Conservation (phyloP, 148 eudicot genomes). For the Bassia scoparia region DNA sequence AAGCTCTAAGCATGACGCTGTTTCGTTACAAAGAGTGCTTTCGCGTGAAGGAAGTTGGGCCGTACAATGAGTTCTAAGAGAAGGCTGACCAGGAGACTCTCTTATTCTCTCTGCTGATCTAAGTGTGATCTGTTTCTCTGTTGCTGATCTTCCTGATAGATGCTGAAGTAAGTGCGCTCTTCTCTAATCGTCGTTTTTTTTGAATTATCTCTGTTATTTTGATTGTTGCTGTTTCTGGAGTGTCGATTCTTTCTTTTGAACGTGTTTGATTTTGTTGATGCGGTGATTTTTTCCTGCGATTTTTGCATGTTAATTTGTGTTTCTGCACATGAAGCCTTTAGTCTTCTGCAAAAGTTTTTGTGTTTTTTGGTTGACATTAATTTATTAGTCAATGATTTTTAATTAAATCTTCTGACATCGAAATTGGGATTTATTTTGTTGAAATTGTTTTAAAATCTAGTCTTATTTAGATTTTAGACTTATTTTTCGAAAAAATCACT, state of each 20-base stretch:
- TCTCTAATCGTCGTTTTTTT: neutral
- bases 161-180: conserved; percentile 32
- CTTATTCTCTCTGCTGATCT: conserved; percentile 70
- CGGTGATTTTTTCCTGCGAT: neutral
- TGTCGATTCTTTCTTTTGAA: neutral
- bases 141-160: conserved; percentile 58
- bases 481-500: too few species aligned
- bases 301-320: too few species aligned
- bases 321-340: too few species aligned
- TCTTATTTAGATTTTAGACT: too few species aligned
- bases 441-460: too few species aligned
- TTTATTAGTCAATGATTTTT: too few species aligned
- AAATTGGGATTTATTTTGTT: too few species aligned
- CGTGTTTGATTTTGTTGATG: neutral
- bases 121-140: conserved; percentile 60
- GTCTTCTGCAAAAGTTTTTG: too few species aligned
- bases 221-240: neutral
- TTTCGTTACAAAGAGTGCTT: conserved; percentile 82
- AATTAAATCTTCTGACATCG: too few species aligned
- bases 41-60: conserved; percentile 64
- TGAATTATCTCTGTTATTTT: neutral
- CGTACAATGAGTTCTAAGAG: conserved; percentile 65
- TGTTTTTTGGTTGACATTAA: too few species aligned
- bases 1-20: conserved; percentile 73
- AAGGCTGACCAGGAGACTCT: conserved; percentile 85